phyloP scores from a whole-genome alignment of 75 land plant species.

The Gnetum montanum region DNA sequence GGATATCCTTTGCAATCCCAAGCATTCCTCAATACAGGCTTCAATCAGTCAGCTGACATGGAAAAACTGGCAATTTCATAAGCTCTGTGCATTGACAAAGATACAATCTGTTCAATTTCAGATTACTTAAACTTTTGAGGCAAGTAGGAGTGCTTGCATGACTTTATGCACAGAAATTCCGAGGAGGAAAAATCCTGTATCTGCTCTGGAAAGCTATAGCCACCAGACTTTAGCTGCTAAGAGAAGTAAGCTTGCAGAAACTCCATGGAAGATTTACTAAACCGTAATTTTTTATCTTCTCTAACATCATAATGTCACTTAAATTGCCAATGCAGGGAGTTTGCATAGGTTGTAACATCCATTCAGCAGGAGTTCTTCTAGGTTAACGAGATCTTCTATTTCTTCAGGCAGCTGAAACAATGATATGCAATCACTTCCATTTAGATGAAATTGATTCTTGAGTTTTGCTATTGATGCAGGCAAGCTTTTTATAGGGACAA shows the following conservation, averaged over 20 bases:
- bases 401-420: conserved; percentile 5
- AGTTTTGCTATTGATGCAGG: conserved; percentile 4
- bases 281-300: conserved; percentile 5
- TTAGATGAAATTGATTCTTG: not conserved
- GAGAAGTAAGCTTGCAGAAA: not conserved
- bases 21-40: conserved; percentile 1
- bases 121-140: not conserved
- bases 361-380: conserved; percentile 6
- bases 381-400: not conserved
- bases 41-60: not conserved
- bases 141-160: not conserved
- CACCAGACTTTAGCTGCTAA: conserved; percentile 1
- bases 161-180: conserved; percentile 1
- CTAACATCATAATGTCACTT: not conserved
- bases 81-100: conserved; percentile 4
- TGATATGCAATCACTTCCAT: not conserved
- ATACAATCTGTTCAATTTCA: not conserved
- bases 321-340: conserved; percentile 7
- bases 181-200: not conserved
- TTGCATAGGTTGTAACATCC: conserved; percentile 5
- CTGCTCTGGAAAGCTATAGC: conserved; percentile 2
- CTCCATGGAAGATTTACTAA: not conserved
- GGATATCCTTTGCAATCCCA: not conserved
- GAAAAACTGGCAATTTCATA: conserved; percentile 5
- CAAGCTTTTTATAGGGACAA: conserved; percentile 2